These are phyloP conservation scores for Bryoglossum gracile DNA, from an alignment of 495 filamentous ascomycete genomes.

Conservation along the genomic window DNA sequence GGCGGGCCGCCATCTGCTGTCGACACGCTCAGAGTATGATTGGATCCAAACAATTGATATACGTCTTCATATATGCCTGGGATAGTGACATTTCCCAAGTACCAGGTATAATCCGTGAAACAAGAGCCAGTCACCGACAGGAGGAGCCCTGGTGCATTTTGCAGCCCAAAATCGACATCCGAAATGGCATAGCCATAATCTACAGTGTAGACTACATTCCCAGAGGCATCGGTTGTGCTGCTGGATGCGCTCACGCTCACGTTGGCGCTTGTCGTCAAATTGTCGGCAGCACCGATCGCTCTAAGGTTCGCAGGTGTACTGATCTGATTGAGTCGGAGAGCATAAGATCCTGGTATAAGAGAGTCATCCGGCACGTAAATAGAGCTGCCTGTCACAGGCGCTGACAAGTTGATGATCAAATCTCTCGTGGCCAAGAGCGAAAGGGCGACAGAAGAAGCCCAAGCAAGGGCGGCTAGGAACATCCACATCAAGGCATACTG, in stretches of 20 bases:
- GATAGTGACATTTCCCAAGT: background rate
- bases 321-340: conserved; percentile 17
- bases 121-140: conserved; percentile 31
- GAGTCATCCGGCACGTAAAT: conserved; percentile 22
- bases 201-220: conserved; percentile 20
- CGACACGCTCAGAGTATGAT: background rate
- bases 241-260: conserved; percentile 14
- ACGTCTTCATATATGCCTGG: background rate
- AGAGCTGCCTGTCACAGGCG: conserved; percentile 7
- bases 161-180: conserved; percentile 32
- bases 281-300: conserved; percentile 22
- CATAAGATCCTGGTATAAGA: background rate
- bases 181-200: conserved; percentile 29
- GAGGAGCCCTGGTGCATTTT: conserved; percentile 25
- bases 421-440: background rate
- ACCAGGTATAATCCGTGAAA: conserved; percentile 29
- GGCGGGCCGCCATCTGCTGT: conserved; percentile 18
- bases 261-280: conserved; percentile 9
- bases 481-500: conserved; percentile 16
- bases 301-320: conserved; percentile 27
- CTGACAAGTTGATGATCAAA: background rate
- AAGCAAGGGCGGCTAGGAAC: conserved; percentile 5
- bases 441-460: conserved; percentile 7
- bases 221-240: conserved; percentile 7
- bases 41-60: background rate